phyloP scores from a whole-genome alignment of 1,139 yeast species.

The Hanseniaspora gamundiae region DNA sequence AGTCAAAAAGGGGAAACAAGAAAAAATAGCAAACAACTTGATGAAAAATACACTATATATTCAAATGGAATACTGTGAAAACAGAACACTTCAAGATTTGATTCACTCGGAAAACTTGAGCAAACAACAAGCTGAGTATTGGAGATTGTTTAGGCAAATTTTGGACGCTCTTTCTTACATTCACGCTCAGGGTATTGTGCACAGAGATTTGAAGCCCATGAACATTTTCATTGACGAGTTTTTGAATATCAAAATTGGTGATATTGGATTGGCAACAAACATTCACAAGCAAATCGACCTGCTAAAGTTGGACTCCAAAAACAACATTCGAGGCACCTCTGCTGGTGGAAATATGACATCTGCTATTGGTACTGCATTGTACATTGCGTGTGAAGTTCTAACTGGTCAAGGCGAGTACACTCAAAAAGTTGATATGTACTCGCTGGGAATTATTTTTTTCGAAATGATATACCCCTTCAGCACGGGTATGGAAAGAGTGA shows the following conservation, averaged over 20 bases:
- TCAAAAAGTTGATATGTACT: conserved; percentile 91
- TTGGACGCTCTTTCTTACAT: conserved; percentile 86
- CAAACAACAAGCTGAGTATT: conserved; percentile 62
- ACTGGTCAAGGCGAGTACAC: conserved; percentile 60
- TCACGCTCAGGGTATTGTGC: conserved; percentile 88
- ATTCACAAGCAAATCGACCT: conserved; percentile 39
- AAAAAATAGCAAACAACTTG: conserved; percentile 1
- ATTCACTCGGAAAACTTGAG: conserved; percentile 69
- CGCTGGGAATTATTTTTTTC: conserved; percentile 85
- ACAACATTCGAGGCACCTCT: conserved; percentile 14
- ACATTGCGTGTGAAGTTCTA: conserved; percentile 83
- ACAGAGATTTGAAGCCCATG: conserved; percentile 89
- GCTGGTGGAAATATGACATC: conserved; percentile 70
- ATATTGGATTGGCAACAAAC: conserved; percentile 89
- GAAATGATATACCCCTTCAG: conserved; percentile 79
- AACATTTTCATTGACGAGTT: conserved; percentile 89
- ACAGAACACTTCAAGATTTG: conserved; percentile 73
- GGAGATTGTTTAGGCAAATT: conserved; percentile 81
- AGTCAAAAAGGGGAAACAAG: not conserved
- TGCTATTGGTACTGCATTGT: conserved; percentile 84
- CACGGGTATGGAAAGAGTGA: conserved; percentile 89
- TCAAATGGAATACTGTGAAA: conserved; percentile 98
- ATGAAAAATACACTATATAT: conserved; percentile 49
- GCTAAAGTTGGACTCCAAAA: conserved; percentile 25
- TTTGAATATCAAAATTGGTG: conserved; percentile 87